Evolutionary conservation across 2,329 filamentous ascomycete species (phyloP), one percentile per base, ranked within the genome.

Genomic region (Pseudopyricularia javanii): DNA sequence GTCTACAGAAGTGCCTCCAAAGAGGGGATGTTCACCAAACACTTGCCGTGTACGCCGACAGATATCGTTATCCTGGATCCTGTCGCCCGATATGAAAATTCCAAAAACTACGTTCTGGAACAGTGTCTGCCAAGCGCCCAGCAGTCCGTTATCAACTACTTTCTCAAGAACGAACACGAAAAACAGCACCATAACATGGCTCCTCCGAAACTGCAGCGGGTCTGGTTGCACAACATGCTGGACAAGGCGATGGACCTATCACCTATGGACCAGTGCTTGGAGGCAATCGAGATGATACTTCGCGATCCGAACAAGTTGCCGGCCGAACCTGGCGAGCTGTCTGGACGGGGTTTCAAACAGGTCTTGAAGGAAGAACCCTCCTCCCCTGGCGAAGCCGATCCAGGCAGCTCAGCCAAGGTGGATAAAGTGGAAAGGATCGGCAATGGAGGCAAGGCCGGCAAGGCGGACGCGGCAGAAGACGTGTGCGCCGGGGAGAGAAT

Each of bases 31-130:
- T 7, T 14, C 9, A 45, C 20, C 5, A 22, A 45, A 20, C 17
- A 24, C 12, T 24, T 12, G 22, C 57, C 61, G 1, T 72, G 65
- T 60, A 56, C 2, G 0, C 50, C 52, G 2, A 67, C 68, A 2
- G 77, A 82, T 57, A 58, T 82, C 12, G 64, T 82, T 6, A 75
- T 82, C 37, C 80, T 77, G 77, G 79, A 82, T 56, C 54, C 65
- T 2, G 57, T 61, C 1, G 64, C 66, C 7, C 57, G 55, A 1
- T 56, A 61, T 1, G 64, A 24, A 11, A 22, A 7, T 14, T 12
- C 40, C 11, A 12, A 14, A 8, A 14, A 24, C 12, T 45, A 45
- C 24, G 14, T 45, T 12, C 11, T 45, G 17, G 40, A 45, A 22
- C 20, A 45, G 12, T 45, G 22, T 14, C 65, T 82, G 3, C 64